Base-by-base conservation (phyloP, 257 asterid species). In the Jacaranda copaia region DNA sequence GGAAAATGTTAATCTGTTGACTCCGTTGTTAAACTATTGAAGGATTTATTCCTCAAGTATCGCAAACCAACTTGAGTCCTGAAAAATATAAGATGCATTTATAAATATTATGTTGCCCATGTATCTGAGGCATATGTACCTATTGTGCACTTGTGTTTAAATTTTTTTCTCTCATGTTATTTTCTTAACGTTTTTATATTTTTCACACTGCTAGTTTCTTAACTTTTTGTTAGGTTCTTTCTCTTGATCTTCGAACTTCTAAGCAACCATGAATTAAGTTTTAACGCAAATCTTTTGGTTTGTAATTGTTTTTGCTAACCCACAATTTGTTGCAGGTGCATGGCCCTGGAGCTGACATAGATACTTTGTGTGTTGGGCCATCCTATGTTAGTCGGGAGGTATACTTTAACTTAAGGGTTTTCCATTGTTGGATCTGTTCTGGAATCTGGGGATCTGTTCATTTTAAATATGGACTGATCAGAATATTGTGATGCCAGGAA, bases 271-370 rank as follows among this genome's bases (percentile, higher is more conserved):
- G 5, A 40, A n/a, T 8, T 53, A 58, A 35, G 39, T 39, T 66
- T 42, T n/a, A 32, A 36, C 49, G 35, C 61, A 79, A 59, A 36
- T 70, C 18, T 66, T 80, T 51, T 51, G 49, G 49, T 14, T 46
- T 58, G 16, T 36, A 7, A 56, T 18, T 63, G 39, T 32, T 12
- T 57, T 9, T 69, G 42, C 38, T 70, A 45, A 73, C 51, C 42
- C n/a, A 7, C 57, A 20, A 18, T 79, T 60, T 73, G 11, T 46
- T 57, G 49, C 68, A 90, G 96, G 96, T 90, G 45, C 91, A 88
- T 75, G 93, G 96, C 40, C 96, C 96, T 85, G 96, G 90, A 66
- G 83, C 93, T 43, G 96, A 90, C 68, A 85, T 90, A 62, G 96
- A 90, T 77, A 85, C 93, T 39, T 77, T 90, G 80, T 90, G 96